Evolutionary conservation across 1,284 basidiomycete genomes (phyloP).

Genomic region (Trichosporon sp.): DNA sequence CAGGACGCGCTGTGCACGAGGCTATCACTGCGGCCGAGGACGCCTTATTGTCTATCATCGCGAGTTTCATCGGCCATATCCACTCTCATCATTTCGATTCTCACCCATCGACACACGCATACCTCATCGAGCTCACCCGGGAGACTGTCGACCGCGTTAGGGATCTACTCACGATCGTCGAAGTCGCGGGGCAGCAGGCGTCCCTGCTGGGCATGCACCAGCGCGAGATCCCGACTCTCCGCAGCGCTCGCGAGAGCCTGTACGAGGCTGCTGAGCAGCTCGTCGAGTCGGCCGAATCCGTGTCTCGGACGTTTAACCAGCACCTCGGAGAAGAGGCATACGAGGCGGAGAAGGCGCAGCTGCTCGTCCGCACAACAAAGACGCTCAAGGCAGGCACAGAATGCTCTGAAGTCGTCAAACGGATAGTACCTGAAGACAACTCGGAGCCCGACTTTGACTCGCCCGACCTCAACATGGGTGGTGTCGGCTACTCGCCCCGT

Average conservation of each 20-base stretch:
- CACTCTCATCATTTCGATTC: constrained; percentile 86
- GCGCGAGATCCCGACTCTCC: constrained; percentile 63
- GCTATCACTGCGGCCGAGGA: constrained; percentile 72
- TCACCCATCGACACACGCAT: constrained; percentile 87
- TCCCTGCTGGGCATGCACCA: constrained; percentile 63
- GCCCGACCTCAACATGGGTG: constrained; percentile 9
- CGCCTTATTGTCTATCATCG: constrained; percentile 86
- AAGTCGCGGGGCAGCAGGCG: constrained; percentile 71
- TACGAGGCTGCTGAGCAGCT: constrained; percentile 84
- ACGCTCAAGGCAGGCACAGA: constrained; percentile 86
- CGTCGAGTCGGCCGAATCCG: constrained; percentile 75
- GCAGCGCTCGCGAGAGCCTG: constrained; percentile 74
- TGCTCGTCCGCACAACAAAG: constrained; percentile 80
- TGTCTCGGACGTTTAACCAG: constrained; percentile 60
- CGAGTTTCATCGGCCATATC: constrained; percentile 94
- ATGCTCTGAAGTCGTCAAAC: constrained; percentile 78
- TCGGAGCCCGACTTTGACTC: constrained; percentile 28
- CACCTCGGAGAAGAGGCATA: constrained; percentile 66
- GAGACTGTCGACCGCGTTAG: constrained; percentile 93
- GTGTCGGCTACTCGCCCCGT: constrained; percentile 7
- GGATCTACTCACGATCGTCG: constrained; percentile 87
- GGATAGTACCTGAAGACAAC: constrained; percentile 62
- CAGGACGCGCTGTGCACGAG: constrained; percentile 48
- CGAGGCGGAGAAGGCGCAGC: constrained; percentile 70
- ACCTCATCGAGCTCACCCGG: constrained; percentile 88